Conservation (phyloP, 768 basidiomycete genomes). For the Plicaturopsis crispa region DNA sequence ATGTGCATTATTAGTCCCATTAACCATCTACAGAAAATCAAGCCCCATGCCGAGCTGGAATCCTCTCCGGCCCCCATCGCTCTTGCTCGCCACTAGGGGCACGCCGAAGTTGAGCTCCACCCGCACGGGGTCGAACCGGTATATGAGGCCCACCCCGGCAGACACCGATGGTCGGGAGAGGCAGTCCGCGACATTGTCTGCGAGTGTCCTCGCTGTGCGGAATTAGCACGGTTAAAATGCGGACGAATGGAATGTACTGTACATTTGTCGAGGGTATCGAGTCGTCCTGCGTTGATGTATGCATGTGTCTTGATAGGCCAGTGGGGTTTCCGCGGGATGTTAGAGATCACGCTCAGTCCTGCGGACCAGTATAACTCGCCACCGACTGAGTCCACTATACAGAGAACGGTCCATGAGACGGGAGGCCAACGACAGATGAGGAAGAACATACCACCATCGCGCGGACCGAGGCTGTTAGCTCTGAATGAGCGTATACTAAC, state of each 20-base stretch:
- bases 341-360: constrained; percentile 67
- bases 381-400: constrained; percentile 75
- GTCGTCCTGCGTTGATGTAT: constrained; percentile 76
- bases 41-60: constrained; percentile 78
- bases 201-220: constrained; percentile 26
- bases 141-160: constrained; percentile 77
- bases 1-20: neutral
- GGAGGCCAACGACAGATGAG: neutral
- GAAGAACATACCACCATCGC: constrained; percentile 52
- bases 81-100: constrained; percentile 62
- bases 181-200: constrained; percentile 30
- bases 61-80: constrained; percentile 62
- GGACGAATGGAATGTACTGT: constrained; percentile 4
- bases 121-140: constrained; percentile 76
- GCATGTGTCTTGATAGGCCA: constrained; percentile 82
- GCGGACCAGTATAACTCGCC: constrained; percentile 78
- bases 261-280: constrained; percentile 59
- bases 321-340: constrained; percentile 62
- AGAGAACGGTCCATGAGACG: neutral
- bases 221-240: constrained; percentile 6
- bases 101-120: constrained; percentile 86
- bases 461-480: constrained; percentile 69
- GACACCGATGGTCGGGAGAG: constrained; percentile 62
- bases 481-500: constrained; percentile 75
- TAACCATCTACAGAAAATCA: constrained; percentile 50